Conservation (phyloP, 371 early-diverging fungal species). For the Batkoa obscura region DNA sequence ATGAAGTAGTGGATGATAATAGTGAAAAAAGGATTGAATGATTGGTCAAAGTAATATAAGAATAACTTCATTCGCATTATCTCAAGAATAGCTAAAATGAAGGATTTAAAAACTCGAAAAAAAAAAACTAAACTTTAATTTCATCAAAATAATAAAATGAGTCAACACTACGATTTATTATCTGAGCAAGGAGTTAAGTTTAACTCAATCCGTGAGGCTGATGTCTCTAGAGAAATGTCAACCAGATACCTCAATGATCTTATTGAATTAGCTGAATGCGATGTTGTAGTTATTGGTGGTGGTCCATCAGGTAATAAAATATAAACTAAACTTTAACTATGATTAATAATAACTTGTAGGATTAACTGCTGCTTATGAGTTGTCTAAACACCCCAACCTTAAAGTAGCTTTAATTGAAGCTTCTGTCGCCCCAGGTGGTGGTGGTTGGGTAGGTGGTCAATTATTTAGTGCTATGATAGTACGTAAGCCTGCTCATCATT, state of each 20-base stretch:
- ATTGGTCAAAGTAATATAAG: too few relatives aligned
- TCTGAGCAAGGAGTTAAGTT: constrained; percentile 13
- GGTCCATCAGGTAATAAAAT: constrained; percentile 31
- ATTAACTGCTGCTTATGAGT: constrained; percentile 41
- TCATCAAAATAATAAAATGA: too few relatives aligned
- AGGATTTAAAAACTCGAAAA: too few relatives aligned
- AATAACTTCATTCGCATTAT: too few relatives aligned
- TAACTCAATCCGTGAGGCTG: constrained; percentile 38
- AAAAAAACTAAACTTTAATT: too few relatives aligned
- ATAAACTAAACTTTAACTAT: not conserved
- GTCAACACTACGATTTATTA: too few relatives aligned
- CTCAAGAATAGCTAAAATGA: too few relatives aligned
- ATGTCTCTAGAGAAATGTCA: constrained; percentile 52
- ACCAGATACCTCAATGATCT: constrained; percentile 43
- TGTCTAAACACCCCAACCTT: constrained; percentile 39
- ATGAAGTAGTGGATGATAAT: too few relatives aligned
- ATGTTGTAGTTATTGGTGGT: constrained; percentile 55
- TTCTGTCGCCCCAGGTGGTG: constrained; percentile 46
- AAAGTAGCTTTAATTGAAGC: constrained; percentile 46
- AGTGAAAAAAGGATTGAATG: too few relatives aligned
- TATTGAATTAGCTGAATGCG: constrained; percentile 39
- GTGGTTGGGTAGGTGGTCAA: constrained; percentile 63
- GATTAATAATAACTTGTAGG: constrained; percentile 11
- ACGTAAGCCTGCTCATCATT: constrained; percentile 46
- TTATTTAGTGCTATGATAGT: constrained; percentile 45